Conservation (phyloP, 2,329 filamentous ascomycete genomes). For the Xylaria sp. region DNA sequence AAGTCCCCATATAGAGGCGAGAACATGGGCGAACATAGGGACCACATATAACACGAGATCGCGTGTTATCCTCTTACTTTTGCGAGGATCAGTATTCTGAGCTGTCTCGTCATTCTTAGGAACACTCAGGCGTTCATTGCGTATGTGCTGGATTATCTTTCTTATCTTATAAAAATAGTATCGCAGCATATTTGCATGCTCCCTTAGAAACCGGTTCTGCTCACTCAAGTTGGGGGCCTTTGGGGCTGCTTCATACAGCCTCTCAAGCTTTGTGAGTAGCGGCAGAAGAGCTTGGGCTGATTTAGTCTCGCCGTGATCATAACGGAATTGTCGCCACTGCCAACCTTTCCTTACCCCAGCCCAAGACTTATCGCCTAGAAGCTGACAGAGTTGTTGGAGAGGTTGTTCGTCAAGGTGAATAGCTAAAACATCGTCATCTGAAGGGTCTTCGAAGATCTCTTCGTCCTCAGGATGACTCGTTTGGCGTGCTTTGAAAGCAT, state of each 20-base stretch:
- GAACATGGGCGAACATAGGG: conserved; percentile 44
- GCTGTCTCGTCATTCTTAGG: conserved; percentile 18
- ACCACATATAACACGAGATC: conserved; percentile 44
- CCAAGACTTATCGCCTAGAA: conserved; percentile 43
- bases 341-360: conserved; percentile 37
- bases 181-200: conserved; percentile 41
- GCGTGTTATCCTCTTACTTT: conserved; percentile 37
- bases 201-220: conserved; percentile 45
- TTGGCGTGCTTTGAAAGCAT: conserved; percentile 38
- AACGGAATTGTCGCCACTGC: conserved; percentile 36
- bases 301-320: conserved; percentile 34
- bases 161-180: conserved; percentile 45
- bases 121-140: conserved; percentile 33
- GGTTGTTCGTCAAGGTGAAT: conserved; percentile 37
- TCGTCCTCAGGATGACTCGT: conserved; percentile 25
- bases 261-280: conserved; percentile 44
- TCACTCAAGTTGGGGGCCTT: conserved; percentile 39
- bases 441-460: conserved; percentile 39
- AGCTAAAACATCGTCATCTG: conserved; percentile 38
- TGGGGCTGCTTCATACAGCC: conserved; percentile 39
- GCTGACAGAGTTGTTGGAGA: conserved; percentile 37
- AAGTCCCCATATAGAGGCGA: conserved; percentile 45
- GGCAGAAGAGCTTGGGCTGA: conserved; percentile 39
- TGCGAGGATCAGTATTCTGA: conserved; percentile 25
- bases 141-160: conserved; percentile 39